These are phyloP conservation scores for Cicer pinnatifidum DNA, from an alignment of 306 rosid species.

Conservation along the genomic window DNA sequence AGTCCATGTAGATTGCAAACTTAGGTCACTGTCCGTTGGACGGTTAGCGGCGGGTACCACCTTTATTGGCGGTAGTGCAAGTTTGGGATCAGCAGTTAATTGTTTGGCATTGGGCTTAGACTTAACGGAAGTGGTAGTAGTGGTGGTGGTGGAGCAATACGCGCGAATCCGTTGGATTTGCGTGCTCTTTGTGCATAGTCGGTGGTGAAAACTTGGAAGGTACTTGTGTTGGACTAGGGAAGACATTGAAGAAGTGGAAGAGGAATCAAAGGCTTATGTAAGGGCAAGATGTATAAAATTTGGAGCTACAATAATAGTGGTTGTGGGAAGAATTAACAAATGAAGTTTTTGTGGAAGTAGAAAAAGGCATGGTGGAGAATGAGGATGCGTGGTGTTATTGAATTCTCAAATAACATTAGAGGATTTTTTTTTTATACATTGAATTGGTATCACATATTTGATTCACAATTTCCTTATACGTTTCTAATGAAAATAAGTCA, in stretches of 20 bases:
- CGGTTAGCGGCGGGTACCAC: slow-evolving; percentile 27
- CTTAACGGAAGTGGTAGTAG: slow-evolving; percentile 48
- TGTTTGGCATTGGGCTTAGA: slow-evolving; percentile 36
- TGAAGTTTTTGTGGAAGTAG: slow-evolving; percentile 42
- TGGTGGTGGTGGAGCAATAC: slow-evolving; percentile 46
- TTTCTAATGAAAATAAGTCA: background rate
- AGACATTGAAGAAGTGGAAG: slow-evolving; percentile 53
- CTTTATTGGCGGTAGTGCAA: background rate
- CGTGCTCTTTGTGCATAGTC: slow-evolving; percentile 7
- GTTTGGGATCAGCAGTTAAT: slow-evolving; percentile 43
- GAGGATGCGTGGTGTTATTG: slow-evolving; percentile 53
- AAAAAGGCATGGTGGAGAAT: slow-evolving; percentile 45
- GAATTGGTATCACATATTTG: slow-evolving; percentile 32
- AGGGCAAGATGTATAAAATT: background rate
- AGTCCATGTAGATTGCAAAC: slow-evolving; percentile 74
- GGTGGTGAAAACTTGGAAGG: slow-evolving; percentile 44
- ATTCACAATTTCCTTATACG: background rate
- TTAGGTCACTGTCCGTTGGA: slow-evolving; percentile 53
- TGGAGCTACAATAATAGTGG: slow-evolving; percentile 41
- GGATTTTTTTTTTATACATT: background rate
- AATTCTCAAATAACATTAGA: slow-evolving; percentile 40
- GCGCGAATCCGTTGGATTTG: slow-evolving; percentile 4
- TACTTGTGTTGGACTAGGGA: slow-evolving; percentile 64
- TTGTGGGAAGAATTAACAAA: slow-evolving; percentile 36
- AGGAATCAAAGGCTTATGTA: slow-evolving; percentile 32